Percentiles rank a stretch among this genome's conserved stretches.
These are phyloP conservation scores for Cyberlindnera euphorbiiphila DNA, from an alignment of 805 yeast species.

Conservation along the genomic window DNA sequence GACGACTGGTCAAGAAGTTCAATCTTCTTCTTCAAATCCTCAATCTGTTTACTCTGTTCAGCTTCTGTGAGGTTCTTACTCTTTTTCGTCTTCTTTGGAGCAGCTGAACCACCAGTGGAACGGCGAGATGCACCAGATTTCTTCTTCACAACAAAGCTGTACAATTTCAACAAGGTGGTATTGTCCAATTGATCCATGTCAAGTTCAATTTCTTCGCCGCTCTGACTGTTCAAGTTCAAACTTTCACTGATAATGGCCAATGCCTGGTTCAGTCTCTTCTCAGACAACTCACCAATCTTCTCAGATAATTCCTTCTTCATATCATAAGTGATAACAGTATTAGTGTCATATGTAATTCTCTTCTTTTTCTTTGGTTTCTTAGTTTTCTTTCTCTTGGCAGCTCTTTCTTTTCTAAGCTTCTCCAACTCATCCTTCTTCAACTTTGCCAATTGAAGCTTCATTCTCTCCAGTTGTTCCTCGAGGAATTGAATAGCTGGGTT, in stretches of 20 bases:
- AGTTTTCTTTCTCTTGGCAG: conserved; percentile 41
- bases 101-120: conserved; percentile 1
- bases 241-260: conserved; percentile 80
- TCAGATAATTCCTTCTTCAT: conserved; percentile 95
- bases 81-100: conserved; percentile 39
- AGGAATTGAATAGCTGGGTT: conserved; percentile 88
- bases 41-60: conserved; percentile 65
- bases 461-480: conserved; percentile 80
- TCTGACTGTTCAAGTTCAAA: conserved; percentile 50
- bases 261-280: conserved; percentile 78
- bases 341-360: conserved; percentile 23
- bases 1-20: conserved; percentile 54
- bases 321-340: conserved; percentile 70
- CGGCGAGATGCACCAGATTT: conserved; percentile 15
- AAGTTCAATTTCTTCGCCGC: conserved; percentile 91
- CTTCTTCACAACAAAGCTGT: conserved; percentile 71
- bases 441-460: conserved; percentile 80
- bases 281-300: conserved; percentile 71
- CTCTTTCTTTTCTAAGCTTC: conserved; percentile 59
- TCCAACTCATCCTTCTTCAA: conserved; percentile 76
- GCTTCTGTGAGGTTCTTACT: conserved; percentile 59
- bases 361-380: conserved; percentile 31
- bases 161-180: conserved; percentile 73
- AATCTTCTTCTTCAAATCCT: conserved; percentile 66
- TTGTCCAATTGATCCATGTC: conserved; percentile 93